Percentiles rank a stretch among this genome's conserved stretches.
phyloP scores from a whole-genome alignment of 371 early-diverging fungal genomes.

The Nematocida sp. region DNA sequence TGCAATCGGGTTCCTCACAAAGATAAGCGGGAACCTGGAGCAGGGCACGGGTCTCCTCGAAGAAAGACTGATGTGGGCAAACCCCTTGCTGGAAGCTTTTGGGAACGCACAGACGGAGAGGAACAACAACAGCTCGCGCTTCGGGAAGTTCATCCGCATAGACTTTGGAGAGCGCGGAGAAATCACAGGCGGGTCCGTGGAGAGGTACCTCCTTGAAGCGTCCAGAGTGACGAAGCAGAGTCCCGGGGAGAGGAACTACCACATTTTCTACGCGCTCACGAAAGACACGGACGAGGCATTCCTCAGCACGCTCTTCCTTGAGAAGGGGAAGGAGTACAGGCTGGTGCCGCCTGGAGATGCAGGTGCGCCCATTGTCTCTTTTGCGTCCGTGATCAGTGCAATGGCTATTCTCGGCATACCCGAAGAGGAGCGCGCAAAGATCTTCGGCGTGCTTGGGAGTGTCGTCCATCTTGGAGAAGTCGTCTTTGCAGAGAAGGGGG shows the following conservation, averaged over 20 bases:
- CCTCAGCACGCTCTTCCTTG: slow-evolving; percentile 63
- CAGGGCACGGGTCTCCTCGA: slow-evolving; percentile 67
- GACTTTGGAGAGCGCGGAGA: slow-evolving; percentile 77
- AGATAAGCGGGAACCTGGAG: slow-evolving; percentile 69
- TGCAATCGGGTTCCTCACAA: slow-evolving; percentile 91
- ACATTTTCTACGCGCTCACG: slow-evolving; percentile 92
- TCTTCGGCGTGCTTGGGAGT: slow-evolving; percentile 77
- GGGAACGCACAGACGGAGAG: slow-evolving; percentile 98
- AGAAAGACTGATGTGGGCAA: slow-evolving; percentile 83
- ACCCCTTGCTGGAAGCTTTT: slow-evolving; percentile 95
- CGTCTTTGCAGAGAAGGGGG: slow-evolving; percentile 70
- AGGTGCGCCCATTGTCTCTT: slow-evolving; percentile 52
- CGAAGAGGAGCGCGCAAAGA: slow-evolving; percentile 70
- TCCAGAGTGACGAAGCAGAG: slow-evolving; percentile 80
- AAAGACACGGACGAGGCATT: slow-evolving; percentile 71
- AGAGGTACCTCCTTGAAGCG: slow-evolving; percentile 92
- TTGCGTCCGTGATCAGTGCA: slow-evolving; percentile 66
- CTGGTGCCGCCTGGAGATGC: slow-evolving; percentile 88
- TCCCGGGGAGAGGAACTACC: slow-evolving; percentile 84
- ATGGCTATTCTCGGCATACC: slow-evolving; percentile 76
- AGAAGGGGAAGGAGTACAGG: slow-evolving; percentile 68
- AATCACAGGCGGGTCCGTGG: slow-evolving; percentile 89
- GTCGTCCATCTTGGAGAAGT: slow-evolving; percentile 93
- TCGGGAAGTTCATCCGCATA: slow-evolving; percentile 97
- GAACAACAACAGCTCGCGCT: slow-evolving; percentile 97